Base-by-base conservation (phyloP, 768 basidiomycete genomes). In the Termitomyces sp. region DNA sequence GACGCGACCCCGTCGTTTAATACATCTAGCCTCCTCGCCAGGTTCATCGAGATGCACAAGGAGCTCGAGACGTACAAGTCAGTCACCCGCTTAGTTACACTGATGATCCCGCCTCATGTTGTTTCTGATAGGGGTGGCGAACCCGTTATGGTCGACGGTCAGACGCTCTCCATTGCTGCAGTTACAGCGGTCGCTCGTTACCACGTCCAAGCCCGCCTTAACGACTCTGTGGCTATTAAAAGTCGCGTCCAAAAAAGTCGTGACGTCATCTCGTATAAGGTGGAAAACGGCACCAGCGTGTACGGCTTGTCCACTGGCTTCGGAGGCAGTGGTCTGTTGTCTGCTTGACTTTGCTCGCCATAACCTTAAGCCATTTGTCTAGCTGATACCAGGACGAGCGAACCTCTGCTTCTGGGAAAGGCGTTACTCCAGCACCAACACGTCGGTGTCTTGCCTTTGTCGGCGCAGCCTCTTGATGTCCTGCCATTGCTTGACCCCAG, bases 281-380 rank as follows among this genome's bases (percentile, higher is more conserved):
- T 92, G 17, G 80, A 76, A 28, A 75, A 74, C 7, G 82, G 84
- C 16, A 80, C 83, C 30, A 89, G 87, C 61, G 80, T 94, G 19
- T 94, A 94, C 64, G 91, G 91, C 5, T 77, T 94, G 34, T 89
- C 86, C 47, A 89, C 89, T 5, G 89, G 89, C 34, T 89, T 87
- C 61, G 88, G 89, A 41, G 89, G 88, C 5, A 86, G 85, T 64
- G 86, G 87, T 75, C 58, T 39, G 75, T 68, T 7, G 21, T 41
- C 25, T n/a, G 7, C 21, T 50, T 21, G 17, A 27, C 27, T 16
- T 12, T 11, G 10, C 5, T 27, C 23, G 4, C 9, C 23, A 27
- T 27, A n/a, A 27, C 10, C 23, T 50, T 10, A 50, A 27, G 14
- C 25, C 34, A 6, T 3, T 25, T 17, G n/a, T 27, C 39, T 52